Evolutionary conservation across 192 early-diverging fungal genomes (phyloP), one percentile per base, ranked within the genome.

Genomic region (Rhizophagus clarus): DNA sequence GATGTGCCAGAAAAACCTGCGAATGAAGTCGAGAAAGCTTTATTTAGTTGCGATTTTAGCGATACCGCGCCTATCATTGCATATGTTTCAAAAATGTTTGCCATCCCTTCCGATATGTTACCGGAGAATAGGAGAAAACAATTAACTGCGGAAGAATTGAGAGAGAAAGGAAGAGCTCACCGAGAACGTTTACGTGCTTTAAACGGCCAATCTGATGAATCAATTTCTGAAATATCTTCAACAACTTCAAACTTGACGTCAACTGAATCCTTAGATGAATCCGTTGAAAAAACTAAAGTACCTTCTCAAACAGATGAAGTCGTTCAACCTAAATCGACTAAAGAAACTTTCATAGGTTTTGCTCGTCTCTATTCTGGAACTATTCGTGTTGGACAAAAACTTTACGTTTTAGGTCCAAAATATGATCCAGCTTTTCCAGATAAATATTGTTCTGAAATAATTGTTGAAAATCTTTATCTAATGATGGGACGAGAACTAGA

Each of bases 401-500:
- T 99, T 26, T 92, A 95, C 84, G 95, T 97, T 0, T 83, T 99
- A 62, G 96, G 96, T 62, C 98, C 98, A 61, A 99, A 99, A 84
- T 99, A 95, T 83, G 90, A 95, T 61, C 93, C 95, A 14, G 81
- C 81, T 28, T 74, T 89, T 4, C 89, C 91, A 3, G 84, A 84
- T 6, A 74, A 82, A 34, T 89, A 92, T 74, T 88, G 91, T 51
- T 89, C 92, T 37, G 89, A 96, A 81, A 86, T 97, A 29, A 92
- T 84, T 0, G 90, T 99, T 42, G 83, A 93, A 49, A 88, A 87
- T 45, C 84, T 99, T 60, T 99, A 96, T 70, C 87, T 99, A 88
- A 90, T 99, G 84, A 99, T 99, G 98, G 98, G 98, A 7, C 88
- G 96, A 34, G 98, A 99, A 61, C 84, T 99, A 70, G 91, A 95